Base-by-base conservation (phyloP, 2,329 filamentous ascomycete species). In the Apiospora pterosperma region DNA sequence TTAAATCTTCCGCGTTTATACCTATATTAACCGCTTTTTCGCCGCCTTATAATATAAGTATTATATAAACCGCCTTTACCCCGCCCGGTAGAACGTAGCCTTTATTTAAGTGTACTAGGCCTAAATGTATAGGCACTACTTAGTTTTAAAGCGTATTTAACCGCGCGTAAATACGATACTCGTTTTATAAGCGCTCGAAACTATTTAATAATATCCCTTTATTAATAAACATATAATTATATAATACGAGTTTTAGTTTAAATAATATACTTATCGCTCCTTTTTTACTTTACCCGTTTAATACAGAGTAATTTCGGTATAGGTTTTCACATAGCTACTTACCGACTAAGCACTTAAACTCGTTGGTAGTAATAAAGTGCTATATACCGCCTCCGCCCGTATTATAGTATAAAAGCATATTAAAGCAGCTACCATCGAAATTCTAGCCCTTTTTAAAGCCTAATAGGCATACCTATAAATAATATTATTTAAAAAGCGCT, bases 11-110 rank as follows among this genome's bases (percentile, higher is more conserved):
- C 28, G 63, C 10, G 48, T 34, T 36, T 19, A 28, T 21, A 31
- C 48, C 16, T 58, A 28, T 44, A 59, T 62, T 34, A 60, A 14
- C 31, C 34, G 36, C 23, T 61, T 31, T 60, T 44, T 69, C 66
- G 23, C 71, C 69, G 5, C 25, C 67, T 69, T 69, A 72, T 41
- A 68, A 69, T 69, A 73, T 70, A n/a, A 73, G 64, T 68, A 73
- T 66, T 67, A 41, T 41, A 19, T 41, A 19, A 41, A 41, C 38
- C 38, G 38, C 38, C 38, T 19, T 41, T 19, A 11, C 62, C 16
- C 62, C 65, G 28, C 66, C 68, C 21, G 67, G 63, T 34, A 73
- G 48, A n/a, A 67, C 23, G 62, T 70, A 69, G 38, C 63, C 63
- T 36, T 10, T 12, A 21, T 58, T 58, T 14, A 71, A 63, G 11